phyloP scores from a whole-genome alignment of 1,139 yeast species.

The Martiniozyma asiatica region DNA sequence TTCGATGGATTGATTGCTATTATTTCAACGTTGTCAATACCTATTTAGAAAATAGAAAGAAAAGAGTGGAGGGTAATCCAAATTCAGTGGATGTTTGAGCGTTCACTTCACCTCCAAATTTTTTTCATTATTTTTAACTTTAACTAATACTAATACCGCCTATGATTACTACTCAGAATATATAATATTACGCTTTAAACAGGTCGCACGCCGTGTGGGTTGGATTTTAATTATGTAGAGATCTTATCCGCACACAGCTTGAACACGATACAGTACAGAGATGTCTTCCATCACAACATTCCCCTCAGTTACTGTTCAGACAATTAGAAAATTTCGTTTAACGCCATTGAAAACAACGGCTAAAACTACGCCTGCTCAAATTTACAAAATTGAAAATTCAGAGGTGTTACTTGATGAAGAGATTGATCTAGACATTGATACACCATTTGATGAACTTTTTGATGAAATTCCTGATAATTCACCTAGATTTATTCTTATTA shows the following conservation, averaged over 20 bases:
- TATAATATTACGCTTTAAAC: no score
- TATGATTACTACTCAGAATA: no score
- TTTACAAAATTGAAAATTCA: constrained; percentile 42
- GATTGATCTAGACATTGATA: constrained; percentile 38
- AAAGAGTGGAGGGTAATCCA: no score
- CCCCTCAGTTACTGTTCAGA: constrained; percentile 50
- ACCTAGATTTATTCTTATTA: constrained; percentile 64
- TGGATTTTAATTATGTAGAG: no score
- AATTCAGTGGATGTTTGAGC: no score
- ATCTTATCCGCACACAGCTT: no score
- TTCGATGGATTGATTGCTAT: constrained; percentile 33
- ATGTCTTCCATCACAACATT: constrained; percentile 54
- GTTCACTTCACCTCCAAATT: no score
- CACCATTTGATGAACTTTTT: constrained; percentile 53
- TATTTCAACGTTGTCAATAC: constrained; percentile 39
- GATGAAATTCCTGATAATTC: constrained; percentile 76
- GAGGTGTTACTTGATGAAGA: constrained; percentile 33
- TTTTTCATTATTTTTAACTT: no score
- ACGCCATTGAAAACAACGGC: constrained; percentile 34
- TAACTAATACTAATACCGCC: no score
- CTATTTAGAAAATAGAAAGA: constrained; percentile 22
- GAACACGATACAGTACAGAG: no score
- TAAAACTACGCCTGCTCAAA: constrained; percentile 48
- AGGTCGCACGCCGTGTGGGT: no score
- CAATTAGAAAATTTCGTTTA: constrained; percentile 38